Percentiles rank a stretch among this genome's conserved stretches.
Conservation (phyloP, 2,329 filamentous ascomycete genomes). For the Aureobasidium sp. region DNA sequence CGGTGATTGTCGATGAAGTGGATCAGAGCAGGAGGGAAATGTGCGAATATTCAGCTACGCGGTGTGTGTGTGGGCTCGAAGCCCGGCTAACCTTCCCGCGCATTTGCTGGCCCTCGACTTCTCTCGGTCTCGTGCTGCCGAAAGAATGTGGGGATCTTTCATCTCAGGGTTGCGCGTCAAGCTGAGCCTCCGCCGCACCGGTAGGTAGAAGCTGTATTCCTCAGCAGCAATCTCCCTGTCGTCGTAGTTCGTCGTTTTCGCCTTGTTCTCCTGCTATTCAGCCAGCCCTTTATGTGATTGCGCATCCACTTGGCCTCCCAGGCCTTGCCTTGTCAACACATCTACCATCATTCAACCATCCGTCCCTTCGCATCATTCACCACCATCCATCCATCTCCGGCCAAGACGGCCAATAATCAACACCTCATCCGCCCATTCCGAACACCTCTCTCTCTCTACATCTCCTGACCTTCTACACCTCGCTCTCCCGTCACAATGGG, state of each 20-base stretch:
- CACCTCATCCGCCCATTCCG: constrained; percentile 2
- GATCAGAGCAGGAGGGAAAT: background rate
- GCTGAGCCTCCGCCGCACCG: constrained; percentile 1
- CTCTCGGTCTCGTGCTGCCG: background rate
- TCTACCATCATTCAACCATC: too few relatives aligned
- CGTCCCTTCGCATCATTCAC: too few relatives aligned
- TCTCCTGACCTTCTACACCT: background rate
- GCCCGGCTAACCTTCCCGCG: constrained; percentile 17
- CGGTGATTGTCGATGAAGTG: constrained; percentile 41
- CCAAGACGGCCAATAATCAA: background rate
- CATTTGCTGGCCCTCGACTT: too few relatives aligned
- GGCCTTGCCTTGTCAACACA: background rate
- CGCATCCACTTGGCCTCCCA: background rate
- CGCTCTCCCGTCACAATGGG: constrained; percentile 48
- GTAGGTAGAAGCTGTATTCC: background rate
- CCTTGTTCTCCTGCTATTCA: too few relatives aligned
- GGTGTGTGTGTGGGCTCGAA: constrained; percentile 11
- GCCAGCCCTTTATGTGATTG: constrained; percentile 10
- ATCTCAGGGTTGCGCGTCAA: background rate
- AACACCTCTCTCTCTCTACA: background rate
- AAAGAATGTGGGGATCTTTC: background rate
- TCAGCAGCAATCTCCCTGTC: constrained; percentile 9
- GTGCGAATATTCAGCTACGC: constrained; percentile 6
- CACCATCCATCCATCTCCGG: background rate
- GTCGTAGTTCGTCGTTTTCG: background rate